Evolutionary conservation across 768 basidiomycete species (phyloP).

Genomic region (Agaricus blazei): DNA sequence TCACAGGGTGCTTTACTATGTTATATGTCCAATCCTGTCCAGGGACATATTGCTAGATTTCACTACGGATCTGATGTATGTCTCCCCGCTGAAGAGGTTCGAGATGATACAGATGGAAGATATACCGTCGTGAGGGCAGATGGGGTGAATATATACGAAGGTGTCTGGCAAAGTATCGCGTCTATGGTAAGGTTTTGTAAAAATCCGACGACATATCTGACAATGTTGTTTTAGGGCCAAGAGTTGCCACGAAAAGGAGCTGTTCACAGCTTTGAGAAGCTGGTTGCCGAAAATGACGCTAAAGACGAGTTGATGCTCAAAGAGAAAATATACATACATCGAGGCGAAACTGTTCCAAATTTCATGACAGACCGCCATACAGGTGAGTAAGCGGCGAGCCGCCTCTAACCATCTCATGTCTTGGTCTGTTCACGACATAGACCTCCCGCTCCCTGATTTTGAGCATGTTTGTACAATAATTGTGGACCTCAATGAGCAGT

Average conservation of each 20-base stretch:
- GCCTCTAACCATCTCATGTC: background rate
- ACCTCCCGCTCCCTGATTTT: background rate
- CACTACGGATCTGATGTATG: conserved; percentile 2
- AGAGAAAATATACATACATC: background rate
- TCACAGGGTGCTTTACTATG: conserved; percentile 1
- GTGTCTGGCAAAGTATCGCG: background rate
- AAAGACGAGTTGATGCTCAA: background rate
- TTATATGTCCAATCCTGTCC: background rate
- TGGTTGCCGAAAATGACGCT: background rate
- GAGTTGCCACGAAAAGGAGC: background rate
- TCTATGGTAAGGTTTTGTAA: background rate
- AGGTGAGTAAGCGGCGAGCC: background rate
- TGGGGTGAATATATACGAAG: background rate
- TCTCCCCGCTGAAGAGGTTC: background rate
- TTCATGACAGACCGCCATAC: background rate
- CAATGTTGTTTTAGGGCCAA: background rate
- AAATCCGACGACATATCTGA: background rate
- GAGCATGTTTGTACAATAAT: conserved; percentile 1
- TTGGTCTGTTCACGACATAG: background rate
- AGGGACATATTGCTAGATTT: background rate
- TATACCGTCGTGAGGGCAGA: background rate
- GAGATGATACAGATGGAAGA: background rate
- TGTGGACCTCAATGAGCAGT: background rate
- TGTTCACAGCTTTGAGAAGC: background rate
- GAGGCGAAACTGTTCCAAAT: background rate